Evolutionary conservation across 169 alveolate species (phyloP).

Genomic region (Eimeria acervulina): DNA sequence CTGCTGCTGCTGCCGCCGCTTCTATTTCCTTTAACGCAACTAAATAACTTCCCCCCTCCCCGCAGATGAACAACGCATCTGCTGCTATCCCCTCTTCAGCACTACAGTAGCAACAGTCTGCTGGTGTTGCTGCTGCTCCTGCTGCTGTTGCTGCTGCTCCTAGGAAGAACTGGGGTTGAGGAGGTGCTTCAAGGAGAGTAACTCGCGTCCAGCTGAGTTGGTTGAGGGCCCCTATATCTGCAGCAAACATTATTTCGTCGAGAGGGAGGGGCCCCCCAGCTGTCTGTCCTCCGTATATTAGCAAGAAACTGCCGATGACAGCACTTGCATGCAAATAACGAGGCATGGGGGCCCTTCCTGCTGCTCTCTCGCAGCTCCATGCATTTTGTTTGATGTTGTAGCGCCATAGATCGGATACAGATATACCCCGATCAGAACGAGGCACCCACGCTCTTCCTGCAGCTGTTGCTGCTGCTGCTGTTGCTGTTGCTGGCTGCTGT

Average conservation of each 20-base stretch:
- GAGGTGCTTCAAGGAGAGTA: constrained; percentile 12
- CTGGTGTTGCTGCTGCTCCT: too few species aligned
- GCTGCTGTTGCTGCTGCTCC: constrained; percentile 11
- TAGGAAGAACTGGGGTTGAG: background rate
- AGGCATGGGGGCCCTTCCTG: constrained; percentile 43
- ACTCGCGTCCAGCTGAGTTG: constrained; percentile 43
- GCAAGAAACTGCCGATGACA: background rate
- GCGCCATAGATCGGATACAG: constrained; percentile 37
- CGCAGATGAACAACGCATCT: constrained; percentile 19
- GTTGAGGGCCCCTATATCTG: background rate
- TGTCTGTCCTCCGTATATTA: background rate
- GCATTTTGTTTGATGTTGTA: background rate
- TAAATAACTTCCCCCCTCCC: background rate
- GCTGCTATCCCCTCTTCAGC: background rate
- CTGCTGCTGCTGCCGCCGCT: background rate
- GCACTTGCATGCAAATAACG: constrained; percentile 40
- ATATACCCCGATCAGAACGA: too few species aligned
- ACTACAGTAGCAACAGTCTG: too few species aligned
- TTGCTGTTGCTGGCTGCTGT: background rate
- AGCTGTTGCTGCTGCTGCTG: background rate
- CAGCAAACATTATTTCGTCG: constrained; percentile 13
- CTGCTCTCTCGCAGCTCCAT: constrained; percentile 4
- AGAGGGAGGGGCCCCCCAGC: constrained; percentile 17
- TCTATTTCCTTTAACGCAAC: background rate
- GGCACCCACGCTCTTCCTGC: too few species aligned